A percentile compares a stretch with the other conserved stretches of the same genome.
Conservation (phyloP, 2,329 filamentous ascomycete species). For the Zasmidium citrigriseum region DNA sequence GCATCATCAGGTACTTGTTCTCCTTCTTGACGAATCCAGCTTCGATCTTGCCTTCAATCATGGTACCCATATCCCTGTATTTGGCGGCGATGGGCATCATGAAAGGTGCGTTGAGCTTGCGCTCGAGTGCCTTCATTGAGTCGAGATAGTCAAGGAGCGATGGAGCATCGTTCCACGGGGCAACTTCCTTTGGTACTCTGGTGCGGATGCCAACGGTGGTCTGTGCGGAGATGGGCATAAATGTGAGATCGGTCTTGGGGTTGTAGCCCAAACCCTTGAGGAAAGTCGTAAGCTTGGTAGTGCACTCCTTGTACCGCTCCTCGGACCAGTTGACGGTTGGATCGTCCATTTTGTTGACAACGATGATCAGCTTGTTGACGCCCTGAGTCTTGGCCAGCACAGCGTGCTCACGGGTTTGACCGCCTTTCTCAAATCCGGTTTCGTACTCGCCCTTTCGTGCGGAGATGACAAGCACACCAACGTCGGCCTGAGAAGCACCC, state of each 20-base stretch:
- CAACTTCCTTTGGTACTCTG: slow-evolving; percentile 72
- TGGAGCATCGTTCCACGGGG: slow-evolving; percentile 84
- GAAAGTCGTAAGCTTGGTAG: slow-evolving; percentile 81
- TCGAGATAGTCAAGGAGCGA: slow-evolving; percentile 96
- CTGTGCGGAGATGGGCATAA: slow-evolving; percentile 96
- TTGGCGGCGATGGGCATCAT: slow-evolving; percentile 99
- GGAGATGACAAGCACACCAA: slow-evolving; percentile 93
- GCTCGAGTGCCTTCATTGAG: slow-evolving; percentile 85
- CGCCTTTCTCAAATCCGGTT: slow-evolving; percentile 94
- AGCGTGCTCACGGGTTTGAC: slow-evolving; percentile 95
- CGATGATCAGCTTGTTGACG: slow-evolving; percentile 93
- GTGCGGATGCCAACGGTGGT: slow-evolving; percentile 84
- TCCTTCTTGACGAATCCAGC: slow-evolving; percentile 92
- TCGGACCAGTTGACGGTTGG: slow-evolving; percentile 94
- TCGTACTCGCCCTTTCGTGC: slow-evolving; percentile 98
- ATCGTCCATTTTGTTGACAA: slow-evolving; percentile 99
- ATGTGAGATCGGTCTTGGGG: slow-evolving; percentile 86
- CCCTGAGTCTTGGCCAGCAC: slow-evolving; percentile 98
- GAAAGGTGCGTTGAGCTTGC: slow-evolving; percentile 95
- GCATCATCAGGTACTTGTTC: slow-evolving; percentile 88
- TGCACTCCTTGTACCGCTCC: slow-evolving; percentile 90
- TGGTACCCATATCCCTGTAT: slow-evolving; percentile 95
- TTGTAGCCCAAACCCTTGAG: slow-evolving; percentile 93
- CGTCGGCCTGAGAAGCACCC: slow-evolving; percentile 71
- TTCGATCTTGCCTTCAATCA: slow-evolving; percentile 97